Base-by-base conservation (phyloP, 2,329 filamentous ascomycete genomes). In the Colletotrichum somersetense region DNA sequence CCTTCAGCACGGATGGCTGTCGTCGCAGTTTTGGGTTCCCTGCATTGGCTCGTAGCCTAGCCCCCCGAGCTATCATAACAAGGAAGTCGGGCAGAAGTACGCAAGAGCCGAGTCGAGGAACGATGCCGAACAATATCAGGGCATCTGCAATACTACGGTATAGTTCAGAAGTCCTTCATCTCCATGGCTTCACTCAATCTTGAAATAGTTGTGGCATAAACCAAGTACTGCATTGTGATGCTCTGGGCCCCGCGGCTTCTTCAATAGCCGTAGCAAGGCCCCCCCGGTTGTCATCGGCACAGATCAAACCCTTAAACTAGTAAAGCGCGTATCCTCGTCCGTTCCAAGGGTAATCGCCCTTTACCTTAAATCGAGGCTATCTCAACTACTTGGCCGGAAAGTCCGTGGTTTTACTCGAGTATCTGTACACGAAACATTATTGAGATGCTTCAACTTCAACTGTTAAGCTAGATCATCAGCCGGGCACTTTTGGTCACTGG, bases 91-190 rank as follows among this genome's bases (percentile, higher is more conserved):
- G 38, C 0, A 50, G 12, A 11, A 67, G 23, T 11, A 57, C 63
- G 50, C 66, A 63, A 14, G 66, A 67, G 30, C n/a, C 35, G 10
- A 63, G 5, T 11, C 62, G 66, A 2, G 63, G 40, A 38, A 56
- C 5, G 18, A 48, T 8, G 16, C 58, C 57, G 50, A 40, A 68
- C 8, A 23, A 30, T 40, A 14, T 10, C 14, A 30, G 8, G n/a
- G 20, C 23, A 12, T 38, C 38, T 58, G 20, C 38, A 23, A 42
- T 58, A 35, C n/a, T 38, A 58, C 38, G 33, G 18, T n/a, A 58
- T 26, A n/a, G n/a, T 40, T 18, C n/a, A 16, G 14, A 26, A 23
- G 12, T 7, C 35, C n/a, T 26, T 58, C 26, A 30, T 58, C 56
- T 18, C n/a, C n/a, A 20, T 14, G n/a, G 23, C 26, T 23, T n/a